Conservation (phyloP, 2,329 filamentous ascomycete species). For the Lasiodiplodia sp. region DNA sequence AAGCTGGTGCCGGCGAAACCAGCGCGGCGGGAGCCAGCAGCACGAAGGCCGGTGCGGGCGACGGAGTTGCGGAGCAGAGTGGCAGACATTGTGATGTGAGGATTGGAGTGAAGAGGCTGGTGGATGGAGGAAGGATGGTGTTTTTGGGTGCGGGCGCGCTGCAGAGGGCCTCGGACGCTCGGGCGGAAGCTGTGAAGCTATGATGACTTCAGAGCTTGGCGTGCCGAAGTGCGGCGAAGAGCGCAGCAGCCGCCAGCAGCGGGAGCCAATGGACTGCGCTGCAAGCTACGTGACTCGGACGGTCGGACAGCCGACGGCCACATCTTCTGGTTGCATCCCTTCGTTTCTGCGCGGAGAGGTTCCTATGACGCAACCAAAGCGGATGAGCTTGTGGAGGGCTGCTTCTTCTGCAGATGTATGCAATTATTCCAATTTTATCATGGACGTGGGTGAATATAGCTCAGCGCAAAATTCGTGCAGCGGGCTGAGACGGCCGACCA, state of each 20-base stretch:
- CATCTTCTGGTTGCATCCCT: background rate
- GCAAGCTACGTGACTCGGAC: background rate
- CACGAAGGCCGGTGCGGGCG: slow-evolving; percentile 75
- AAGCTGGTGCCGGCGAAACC: slow-evolving; percentile 77
- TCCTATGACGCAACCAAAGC: background rate
- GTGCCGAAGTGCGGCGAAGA: slow-evolving; percentile 14
- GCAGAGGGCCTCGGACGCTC: slow-evolving; percentile 4
- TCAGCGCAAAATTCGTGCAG: background rate
- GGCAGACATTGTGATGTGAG: slow-evolving; percentile 69
- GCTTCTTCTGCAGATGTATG: background rate
- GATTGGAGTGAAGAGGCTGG: background rate
- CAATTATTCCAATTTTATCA: background rate
- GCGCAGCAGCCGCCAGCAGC: background rate
- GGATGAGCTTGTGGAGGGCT: background rate
- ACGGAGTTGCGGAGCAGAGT: slow-evolving; percentile 75
- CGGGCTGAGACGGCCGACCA: background rate
- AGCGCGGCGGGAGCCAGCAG: slow-evolving; percentile 66
- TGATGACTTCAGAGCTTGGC: slow-evolving; percentile 22
- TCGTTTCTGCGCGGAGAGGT: background rate
- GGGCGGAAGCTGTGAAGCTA: slow-evolving; percentile 27
- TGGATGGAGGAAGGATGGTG: background rate
- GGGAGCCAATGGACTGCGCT: slow-evolving; percentile 1
- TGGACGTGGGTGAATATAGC: background rate
- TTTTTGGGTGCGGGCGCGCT: background rate
- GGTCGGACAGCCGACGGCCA: background rate